A percentile compares a stretch with the other conserved stretches of the same genome.
phyloP scores from a whole-genome alignment of 345 rosid species.

The Luvunga scandens region DNA sequence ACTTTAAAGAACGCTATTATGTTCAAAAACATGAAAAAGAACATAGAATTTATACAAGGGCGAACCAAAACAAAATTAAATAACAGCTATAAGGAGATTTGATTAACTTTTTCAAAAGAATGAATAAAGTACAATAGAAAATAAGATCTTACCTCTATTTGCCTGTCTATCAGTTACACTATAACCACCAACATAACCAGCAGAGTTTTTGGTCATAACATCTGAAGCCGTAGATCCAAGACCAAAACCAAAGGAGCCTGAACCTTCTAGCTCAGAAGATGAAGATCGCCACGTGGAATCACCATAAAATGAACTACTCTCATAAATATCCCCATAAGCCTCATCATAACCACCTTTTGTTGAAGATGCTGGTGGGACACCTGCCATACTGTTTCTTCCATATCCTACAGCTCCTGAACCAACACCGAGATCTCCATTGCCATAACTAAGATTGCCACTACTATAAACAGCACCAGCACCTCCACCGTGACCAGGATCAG shows the following conservation, averaged over 20 bases:
- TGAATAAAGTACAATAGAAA: not conserved
- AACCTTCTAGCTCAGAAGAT: constrained; percentile 35
- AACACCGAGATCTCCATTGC: constrained; percentile 31
- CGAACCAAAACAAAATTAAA: not conserved
- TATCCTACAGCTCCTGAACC: constrained; percentile 41
- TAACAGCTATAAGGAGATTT: not conserved
- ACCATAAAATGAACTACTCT: constrained; percentile 34
- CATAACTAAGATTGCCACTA: constrained; percentile 29
- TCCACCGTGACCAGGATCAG: constrained; percentile 34
- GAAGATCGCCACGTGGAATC: constrained; percentile 51
- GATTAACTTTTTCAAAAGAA: not conserved
- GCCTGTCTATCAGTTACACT: constrained; percentile 55
- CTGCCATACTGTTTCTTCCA: constrained; percentile 39
- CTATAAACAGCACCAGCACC: constrained; percentile 31
- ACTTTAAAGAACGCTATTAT: not conserved
- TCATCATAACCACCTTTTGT: constrained; percentile 41
- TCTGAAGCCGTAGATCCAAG: constrained; percentile 49
- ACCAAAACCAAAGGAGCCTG: constrained; percentile 50
- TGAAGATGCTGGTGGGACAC: constrained; percentile 26
- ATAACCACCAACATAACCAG: constrained; percentile 53
- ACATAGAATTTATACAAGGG: not conserved
- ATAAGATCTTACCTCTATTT: constrained; percentile 46
- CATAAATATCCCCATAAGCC: constrained; percentile 34
- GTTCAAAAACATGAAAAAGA: not conserved
- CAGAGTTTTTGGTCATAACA: constrained; percentile 40